Conservation (phyloP, 2,329 filamentous ascomycete species). For the Aspergillus arachidicola region DNA sequence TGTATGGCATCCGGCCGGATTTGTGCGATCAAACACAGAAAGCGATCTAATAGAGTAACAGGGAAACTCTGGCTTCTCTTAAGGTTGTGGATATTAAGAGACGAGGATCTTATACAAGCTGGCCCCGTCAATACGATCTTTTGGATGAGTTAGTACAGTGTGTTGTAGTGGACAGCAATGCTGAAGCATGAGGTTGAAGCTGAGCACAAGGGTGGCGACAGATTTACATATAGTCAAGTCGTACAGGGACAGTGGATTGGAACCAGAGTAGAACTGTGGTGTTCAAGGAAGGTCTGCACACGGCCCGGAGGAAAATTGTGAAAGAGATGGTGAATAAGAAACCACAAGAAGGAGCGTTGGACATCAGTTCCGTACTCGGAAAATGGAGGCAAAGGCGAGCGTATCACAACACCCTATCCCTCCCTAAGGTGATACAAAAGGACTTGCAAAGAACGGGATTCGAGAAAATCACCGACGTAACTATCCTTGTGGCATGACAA, state of each 20-base stretch:
- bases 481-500: slow-evolving; percentile 2
- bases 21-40: slow-evolving; percentile 35
- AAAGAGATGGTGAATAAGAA: slow-evolving; percentile 5
- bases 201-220: neutral
- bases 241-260: neutral
- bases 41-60: slow-evolving; percentile 14
- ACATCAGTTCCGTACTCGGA: slow-evolving; percentile 22
- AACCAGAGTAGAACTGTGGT: neutral
- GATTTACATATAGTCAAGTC: neutral
- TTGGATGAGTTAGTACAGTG: slow-evolving; percentile 12
- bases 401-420: slow-evolving; percentile 24
- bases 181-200: neutral
- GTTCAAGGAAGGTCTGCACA: neutral
- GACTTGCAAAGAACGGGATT: slow-evolving; percentile 12
- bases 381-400: slow-evolving; percentile 18
- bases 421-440: slow-evolving; percentile 18
- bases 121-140: slow-evolving; percentile 17
- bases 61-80: neutral
- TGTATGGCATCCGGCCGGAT: slow-evolving; percentile 54
- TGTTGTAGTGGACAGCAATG: neutral
- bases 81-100: slow-evolving; percentile 2
- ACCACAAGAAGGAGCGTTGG: slow-evolving; percentile 25
- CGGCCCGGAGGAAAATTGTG: neutral
- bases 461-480: slow-evolving; percentile 13
- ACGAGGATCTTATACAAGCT: slow-evolving; percentile 5